Percentiles rank a stretch among this genome's conserved stretches.
Evolutionary conservation across 2,329 filamentous ascomycete genomes (phyloP).

Genomic region (Whalleya microplaca): DNA sequence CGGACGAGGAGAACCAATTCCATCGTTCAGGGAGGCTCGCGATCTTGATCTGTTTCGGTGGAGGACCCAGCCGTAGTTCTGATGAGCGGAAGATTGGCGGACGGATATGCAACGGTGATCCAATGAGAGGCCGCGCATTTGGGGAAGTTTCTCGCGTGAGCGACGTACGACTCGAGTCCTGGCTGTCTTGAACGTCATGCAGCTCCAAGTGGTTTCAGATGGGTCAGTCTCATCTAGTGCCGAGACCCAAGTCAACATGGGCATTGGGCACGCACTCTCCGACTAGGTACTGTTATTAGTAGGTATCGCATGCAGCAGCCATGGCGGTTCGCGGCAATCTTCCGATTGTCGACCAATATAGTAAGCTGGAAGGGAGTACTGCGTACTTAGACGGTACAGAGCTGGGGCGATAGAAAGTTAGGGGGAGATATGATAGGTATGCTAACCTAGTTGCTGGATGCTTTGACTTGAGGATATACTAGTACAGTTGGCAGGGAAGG

Average conservation of each 20-base stretch:
- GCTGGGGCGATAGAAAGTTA: neutral
- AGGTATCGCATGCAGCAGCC: no score
- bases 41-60: neutral
- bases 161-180: neutral
- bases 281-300: no score
- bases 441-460: no score
- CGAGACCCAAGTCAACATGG: neutral
- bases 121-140: slow-evolving; percentile 25
- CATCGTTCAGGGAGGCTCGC: neutral
- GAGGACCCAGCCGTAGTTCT: neutral
- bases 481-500: neutral
- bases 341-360: slow-evolving; percentile 28
- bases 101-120: slow-evolving; percentile 8
- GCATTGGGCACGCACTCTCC: neutral
- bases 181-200: neutral
- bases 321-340: slow-evolving; percentile 31
- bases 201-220: neutral
- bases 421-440: neutral
- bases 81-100: slow-evolving; percentile 15
- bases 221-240: slow-evolving; percentile 1
- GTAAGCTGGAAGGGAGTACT: slow-evolving; percentile 8
- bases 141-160: slow-evolving; percentile 36
- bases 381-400: slow-evolving; percentile 2
- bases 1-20: neutral
- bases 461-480: neutral